A percentile compares a stretch with the other conserved stretches of the same genome.
phyloP scores from a whole-genome alignment of 2,329 filamentous ascomycete species.

The Dactylellina drechsleri region DNA sequence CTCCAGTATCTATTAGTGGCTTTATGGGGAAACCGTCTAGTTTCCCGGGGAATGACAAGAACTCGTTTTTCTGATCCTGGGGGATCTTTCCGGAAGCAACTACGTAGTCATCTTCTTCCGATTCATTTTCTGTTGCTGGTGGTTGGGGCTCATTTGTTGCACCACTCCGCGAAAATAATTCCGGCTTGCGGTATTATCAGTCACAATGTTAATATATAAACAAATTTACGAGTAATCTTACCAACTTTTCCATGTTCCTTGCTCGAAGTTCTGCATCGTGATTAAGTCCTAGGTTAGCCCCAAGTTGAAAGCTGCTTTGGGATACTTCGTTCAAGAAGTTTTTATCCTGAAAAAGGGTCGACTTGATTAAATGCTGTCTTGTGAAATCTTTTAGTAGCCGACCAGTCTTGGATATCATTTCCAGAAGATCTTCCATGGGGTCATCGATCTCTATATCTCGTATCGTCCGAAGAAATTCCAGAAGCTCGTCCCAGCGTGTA shows the following conservation, averaged over 20 bases:
- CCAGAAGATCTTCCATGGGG: no score
- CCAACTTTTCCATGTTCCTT: not conserved
- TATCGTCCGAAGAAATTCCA: no score
- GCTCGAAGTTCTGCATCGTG: not conserved
- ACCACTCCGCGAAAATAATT: no score
- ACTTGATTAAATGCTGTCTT: no score
- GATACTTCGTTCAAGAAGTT: no score
- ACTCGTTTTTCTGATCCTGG: not conserved
- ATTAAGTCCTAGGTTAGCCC: not conserved
- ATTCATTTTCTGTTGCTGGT: not conserved
- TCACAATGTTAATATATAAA: not conserved
- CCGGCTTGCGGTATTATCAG: not conserved
- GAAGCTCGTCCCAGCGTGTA: no score
- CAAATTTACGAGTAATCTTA: not conserved
- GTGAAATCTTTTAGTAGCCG: no score
- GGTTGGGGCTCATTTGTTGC: no score
- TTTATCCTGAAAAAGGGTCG: no score
- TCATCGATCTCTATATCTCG: no score
- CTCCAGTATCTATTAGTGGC: slow-evolving; percentile 45
- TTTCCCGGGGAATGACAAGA: slow-evolving; percentile 26
- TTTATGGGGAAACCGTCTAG: slow-evolving; percentile 20
- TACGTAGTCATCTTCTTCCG: not conserved
- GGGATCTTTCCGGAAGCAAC: slow-evolving; percentile 10
- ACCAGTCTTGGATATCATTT: no score
- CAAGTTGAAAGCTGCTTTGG: not conserved